Evolutionary conservation across 2,329 filamentous ascomycete genomes (phyloP), one percentile per base, ranked within the genome.

Genomic region (Aspergillus arachidicola): DNA sequence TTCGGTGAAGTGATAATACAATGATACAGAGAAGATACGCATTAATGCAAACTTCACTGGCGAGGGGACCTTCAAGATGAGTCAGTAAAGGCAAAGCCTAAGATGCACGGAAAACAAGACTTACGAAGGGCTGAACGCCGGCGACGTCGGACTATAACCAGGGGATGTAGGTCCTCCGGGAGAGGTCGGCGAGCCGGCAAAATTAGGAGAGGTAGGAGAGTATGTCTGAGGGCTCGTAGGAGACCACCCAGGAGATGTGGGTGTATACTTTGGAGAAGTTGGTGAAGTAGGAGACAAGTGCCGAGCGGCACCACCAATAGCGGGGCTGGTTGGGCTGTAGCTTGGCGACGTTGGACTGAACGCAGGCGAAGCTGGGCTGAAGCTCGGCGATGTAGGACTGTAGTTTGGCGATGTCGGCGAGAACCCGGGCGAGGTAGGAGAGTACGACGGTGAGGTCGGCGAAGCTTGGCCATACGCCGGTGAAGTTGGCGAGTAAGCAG

Each of bases 401-500:
- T 88, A 88, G 64, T 83, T 85, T 10, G 86, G 86, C 46, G 86
- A 88, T 0, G 86, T 87, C 23, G 86, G 85, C 6, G 84, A 86
- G 57, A 80, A 81, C 30, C 82, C 83, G 41, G 86, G 86, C 19
- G 85, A 87, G 2, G 82, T 84, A 6, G 83, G 83, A 61, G 83
- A 85, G 67, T 82, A 82, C 66, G 77, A 82, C 67, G 81, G 81
- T n/a, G 81, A 83, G 2, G 81, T 81, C 48, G 92, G 88, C 53
- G 91, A 94, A 78, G 73, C 86, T 86, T 69, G 91, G 86, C 76
- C 91, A 64, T 79, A 87, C 74, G 79, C 90, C 78, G 82, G 91
- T 55, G 91, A 94, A 0, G 91, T 93, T 4, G 92, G 92, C 50
- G 91, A 92, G 79, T 93, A 93, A 3, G 86, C 87, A 10, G 86